Evolutionary conservation across 1,284 basidiomycete genomes (phyloP), one percentile per base, ranked within the genome.

Genomic region (Mycosarcoma mackinlayi): DNA sequence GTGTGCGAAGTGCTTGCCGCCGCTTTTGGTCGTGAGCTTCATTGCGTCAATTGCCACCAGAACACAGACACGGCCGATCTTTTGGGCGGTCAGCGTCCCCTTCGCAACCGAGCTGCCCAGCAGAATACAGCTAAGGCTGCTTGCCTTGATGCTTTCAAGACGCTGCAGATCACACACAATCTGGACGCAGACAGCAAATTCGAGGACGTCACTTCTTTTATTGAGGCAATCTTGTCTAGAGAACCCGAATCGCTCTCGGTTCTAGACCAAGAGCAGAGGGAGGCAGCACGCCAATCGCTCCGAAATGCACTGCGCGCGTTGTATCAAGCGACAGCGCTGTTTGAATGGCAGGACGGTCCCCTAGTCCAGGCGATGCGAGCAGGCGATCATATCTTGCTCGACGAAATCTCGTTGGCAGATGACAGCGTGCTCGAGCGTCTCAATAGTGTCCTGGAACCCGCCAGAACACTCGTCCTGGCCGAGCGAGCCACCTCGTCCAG

Each of bases 11-110:
- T 94, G 7, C 90, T 92, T 62, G 91, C 94, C 0, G 86, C 88
- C 44, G 89, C 89, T 4, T 85, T 88, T 24, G 84, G 84, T 28
- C 88, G 89, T 73, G 84, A 84, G 35, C 85, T 99, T 16, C 86
- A 91, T 72, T 87, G 89, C 7, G 88, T 99, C 76, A 98, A 93
- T 79, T 98, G 95, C 80, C 96, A 99, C 83, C 94, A 98, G 83
- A 98, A 98, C 81, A 98, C 95, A n/a, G 96, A 99, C 84, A 96
- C 95, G 0, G 93, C 95, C 8, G 96, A 99, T 83, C 86, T 99
- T 35, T 92, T 98, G 46, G 96, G 96, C 34, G 92, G 93, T 30
- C 88, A 98, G 76, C 88, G 96, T 33, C 96, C 96, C 3, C 85
- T 95, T n/a, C 89, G 96, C 23, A 94, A 94, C 83, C 89, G 92